phyloP scores from a whole-genome alignment of 2,329 filamentous ascomycete species.

The Pseudonectria buxi region DNA sequence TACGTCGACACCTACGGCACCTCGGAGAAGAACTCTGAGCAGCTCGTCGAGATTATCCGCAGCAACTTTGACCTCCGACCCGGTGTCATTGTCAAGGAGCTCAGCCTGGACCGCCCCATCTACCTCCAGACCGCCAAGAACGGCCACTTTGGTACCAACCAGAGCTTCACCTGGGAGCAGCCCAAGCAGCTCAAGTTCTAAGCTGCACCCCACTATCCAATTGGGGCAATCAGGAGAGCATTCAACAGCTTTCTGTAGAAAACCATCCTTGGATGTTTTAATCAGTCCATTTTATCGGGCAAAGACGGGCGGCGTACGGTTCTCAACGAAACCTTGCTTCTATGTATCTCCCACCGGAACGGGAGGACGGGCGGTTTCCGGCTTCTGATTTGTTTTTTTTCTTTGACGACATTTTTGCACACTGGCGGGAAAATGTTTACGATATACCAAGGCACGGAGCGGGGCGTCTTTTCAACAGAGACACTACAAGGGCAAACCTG shows the following conservation, averaged over 20 bases:
- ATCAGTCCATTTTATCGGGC: conserved; percentile 31
- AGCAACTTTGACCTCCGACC: conserved; percentile 97
- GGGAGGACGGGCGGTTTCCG: conserved; percentile 29
- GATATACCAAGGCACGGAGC: conserved; percentile 31
- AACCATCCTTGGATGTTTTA: conserved; percentile 32
- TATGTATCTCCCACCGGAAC: conserved; percentile 27
- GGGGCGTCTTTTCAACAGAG: conserved; percentile 43
- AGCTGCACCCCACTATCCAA: conserved; percentile 25
- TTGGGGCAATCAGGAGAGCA: conserved; percentile 24
- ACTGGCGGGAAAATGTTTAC: conserved; percentile 22
- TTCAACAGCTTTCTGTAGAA: conserved; percentile 35
- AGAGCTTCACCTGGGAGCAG: conserved; percentile 97
- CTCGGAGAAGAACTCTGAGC: conserved; percentile 77
- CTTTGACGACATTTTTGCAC: conserved; percentile 16
- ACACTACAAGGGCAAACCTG: conserved; percentile 29
- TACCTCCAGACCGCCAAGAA: conserved; percentile 99
- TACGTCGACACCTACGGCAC: conserved; percentile 98
- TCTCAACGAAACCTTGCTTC: conserved; percentile 39
- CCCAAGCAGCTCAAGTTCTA: conserved; percentile 93
- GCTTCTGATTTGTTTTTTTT: conserved; percentile 24
- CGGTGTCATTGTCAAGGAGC: conserved; percentile 96
- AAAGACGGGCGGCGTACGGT: conserved; percentile 36
- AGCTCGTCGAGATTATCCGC: conserved; percentile 91
- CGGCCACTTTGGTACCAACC: conserved; percentile 96
- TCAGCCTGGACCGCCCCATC: conserved; percentile 91